Percentiles rank a stretch among this genome's conserved stretches.
These are phyloP conservation scores for Wickerhamomyces sp. DNA, from an alignment of 1,139 yeast genomes.

Conservation along the genomic window DNA sequence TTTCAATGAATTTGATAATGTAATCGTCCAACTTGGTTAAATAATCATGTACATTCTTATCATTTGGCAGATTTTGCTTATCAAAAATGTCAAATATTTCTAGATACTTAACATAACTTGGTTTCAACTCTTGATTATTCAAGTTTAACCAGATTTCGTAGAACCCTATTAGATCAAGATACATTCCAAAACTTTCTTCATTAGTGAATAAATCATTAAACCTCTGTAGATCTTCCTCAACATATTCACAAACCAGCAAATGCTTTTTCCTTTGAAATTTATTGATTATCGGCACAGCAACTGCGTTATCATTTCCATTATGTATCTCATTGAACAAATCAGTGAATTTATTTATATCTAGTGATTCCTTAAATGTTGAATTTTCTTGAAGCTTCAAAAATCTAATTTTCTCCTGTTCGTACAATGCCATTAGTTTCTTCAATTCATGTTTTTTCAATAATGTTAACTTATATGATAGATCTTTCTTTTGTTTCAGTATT, in stretches of 20 bases:
- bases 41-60: conserved; percentile 34
- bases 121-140: conserved; percentile 28
- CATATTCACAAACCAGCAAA: conserved; percentile 1
- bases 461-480: neutral
- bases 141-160: conserved; percentile 47
- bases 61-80: conserved; percentile 23
- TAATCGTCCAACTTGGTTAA: conserved; percentile 43
- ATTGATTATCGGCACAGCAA: neutral
- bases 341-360: conserved; percentile 41
- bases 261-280: neutral
- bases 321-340: conserved; percentile 30
- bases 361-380: no score
- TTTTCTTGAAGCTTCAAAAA: neutral
- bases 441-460: neutral
- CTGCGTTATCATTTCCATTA: conserved; percentile 25
- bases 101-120: conserved; percentile 50
- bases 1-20: conserved; percentile 39
- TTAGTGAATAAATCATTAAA: conserved; percentile 48
- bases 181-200: conserved; percentile 63
- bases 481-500: neutral
- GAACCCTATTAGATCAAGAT: conserved; percentile 49
- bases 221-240: conserved; percentile 7
- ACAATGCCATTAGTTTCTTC: neutral
- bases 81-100: conserved; percentile 40
- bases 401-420: neutral